Evolutionary conservation across 441 rosid species (phyloP).

Genomic region (Erysimum cheiri): DNA sequence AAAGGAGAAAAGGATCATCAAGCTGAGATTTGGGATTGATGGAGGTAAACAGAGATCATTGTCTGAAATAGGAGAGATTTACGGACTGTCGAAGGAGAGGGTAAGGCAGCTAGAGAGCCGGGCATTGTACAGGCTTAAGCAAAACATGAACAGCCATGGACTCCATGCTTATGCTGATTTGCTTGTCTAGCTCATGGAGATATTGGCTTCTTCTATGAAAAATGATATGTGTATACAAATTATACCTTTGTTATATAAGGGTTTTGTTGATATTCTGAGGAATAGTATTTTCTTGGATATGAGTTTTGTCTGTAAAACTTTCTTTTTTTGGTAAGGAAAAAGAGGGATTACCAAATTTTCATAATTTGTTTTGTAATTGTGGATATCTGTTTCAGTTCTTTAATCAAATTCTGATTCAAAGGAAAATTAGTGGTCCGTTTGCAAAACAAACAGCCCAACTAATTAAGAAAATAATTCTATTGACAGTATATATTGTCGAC

Average conservation of each 20-base stretch:
- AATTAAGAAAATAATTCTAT: no score
- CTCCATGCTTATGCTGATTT: constrained; percentile 65
- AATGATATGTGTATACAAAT: constrained; percentile 32
- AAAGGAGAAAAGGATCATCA: constrained; percentile 77
- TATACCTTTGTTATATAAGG: constrained; percentile 29
- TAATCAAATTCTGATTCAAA: background rate
- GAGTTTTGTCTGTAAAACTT: constrained; percentile 17
- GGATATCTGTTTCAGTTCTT: background rate
- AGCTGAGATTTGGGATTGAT: constrained; percentile 77
- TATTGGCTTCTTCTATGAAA: background rate
- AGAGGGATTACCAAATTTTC: background rate
- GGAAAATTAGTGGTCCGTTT: no score
- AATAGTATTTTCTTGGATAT: constrained; percentile 29
- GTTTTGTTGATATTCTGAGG: constrained; percentile 33
- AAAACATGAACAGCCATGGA: constrained; percentile 62
- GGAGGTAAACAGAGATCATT: constrained; percentile 67
- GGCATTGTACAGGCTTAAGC: constrained; percentile 78
- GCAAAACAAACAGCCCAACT: no score
- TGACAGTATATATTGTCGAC: no score
- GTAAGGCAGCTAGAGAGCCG: constrained; percentile 82
- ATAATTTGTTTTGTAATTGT: constrained; percentile 3
- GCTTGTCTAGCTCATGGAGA: constrained; percentile 53
- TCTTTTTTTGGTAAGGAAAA: constrained; percentile 2
- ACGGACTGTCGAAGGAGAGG: constrained; percentile 77
- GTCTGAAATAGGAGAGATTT: constrained; percentile 66